Conservation (phyloP, 2,329 filamentous ascomycete species). For the Monilinia laxa region DNA sequence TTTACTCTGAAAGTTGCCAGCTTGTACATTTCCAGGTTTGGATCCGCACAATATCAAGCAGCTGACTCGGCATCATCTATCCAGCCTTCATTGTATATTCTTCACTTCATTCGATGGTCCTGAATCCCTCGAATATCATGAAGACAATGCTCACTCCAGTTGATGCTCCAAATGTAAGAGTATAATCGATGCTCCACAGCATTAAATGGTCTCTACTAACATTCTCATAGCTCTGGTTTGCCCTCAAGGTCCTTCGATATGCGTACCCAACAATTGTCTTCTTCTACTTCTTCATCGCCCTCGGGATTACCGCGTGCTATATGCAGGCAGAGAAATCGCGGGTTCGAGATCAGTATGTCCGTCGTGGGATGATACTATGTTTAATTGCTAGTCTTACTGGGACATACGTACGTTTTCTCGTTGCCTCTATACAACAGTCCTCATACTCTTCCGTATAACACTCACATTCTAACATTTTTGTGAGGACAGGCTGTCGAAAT, state of each 20-base stretch:
- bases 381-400: slow-evolving; percentile 41
- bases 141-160: slow-evolving; percentile 1
- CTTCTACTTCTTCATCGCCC: slow-evolving; percentile 55
- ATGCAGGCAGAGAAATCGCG: slow-evolving; percentile 49
- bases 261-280: slow-evolving; percentile 57
- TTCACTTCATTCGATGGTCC: not conserved
- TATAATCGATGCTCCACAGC: not conserved
- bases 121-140: not conserved
- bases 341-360: slow-evolving; percentile 43
- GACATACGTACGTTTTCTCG: slow-evolving; percentile 45
- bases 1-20: not conserved
- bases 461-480: slow-evolving; percentile 39
- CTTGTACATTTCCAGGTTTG: not conserved
- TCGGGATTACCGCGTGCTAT: slow-evolving; percentile 52
- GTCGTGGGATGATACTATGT: slow-evolving; percentile 47
- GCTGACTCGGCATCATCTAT: slow-evolving; percentile 6
- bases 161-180: slow-evolving; percentile 9
- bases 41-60: not conserved
- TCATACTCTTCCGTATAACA: not conserved
- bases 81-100: not conserved
- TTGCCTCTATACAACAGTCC: slow-evolving; percentile 43
- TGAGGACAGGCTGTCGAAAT: slow-evolving; percentile 38
- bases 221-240: slow-evolving; percentile 26
- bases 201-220: not conserved
- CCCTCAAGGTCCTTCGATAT: slow-evolving; percentile 51